Evolutionary conservation across 2,329 filamentous ascomycete genomes (phyloP), one percentile per base, ranked within the genome.

Genomic region (Phyllosticta capitalensis): DNA sequence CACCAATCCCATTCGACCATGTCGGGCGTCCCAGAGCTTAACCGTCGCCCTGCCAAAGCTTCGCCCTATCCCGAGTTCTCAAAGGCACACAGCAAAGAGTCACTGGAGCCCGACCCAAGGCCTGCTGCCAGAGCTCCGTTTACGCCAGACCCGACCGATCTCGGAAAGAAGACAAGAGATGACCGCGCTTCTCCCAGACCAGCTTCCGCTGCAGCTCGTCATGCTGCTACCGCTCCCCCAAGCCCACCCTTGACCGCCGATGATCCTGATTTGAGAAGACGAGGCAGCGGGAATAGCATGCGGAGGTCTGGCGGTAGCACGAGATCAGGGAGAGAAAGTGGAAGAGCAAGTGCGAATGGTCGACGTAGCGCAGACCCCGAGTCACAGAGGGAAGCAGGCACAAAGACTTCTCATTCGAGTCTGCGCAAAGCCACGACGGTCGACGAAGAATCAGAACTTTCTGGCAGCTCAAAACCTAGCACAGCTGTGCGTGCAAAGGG

Each of bases 51-150:
- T 14, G 68, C 67, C 14, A 67, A 67, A 60, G 65, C 66, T 63
- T 73, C 72, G 30, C 65, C 66, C 20, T 95, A 96, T 70, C 90
- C 91, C 1, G 81, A 81, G 10, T 90, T 95, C 73, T 94, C 89
- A 75, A 96, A 95, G 75, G 88, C 88, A 12, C 90, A 95, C 72
- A 95, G 90, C 78, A 94, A 91, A 73, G 92, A 96, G 75, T 83
- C 85, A 52, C 83, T 96, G 58, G 80, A 83, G 64, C 86, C 83
- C 68, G 75, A 76, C 38, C 71, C 69, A 56, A 63, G 68, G 22
- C 70, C 65, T 55, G 64, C 68, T 61, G 60, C 66, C 61, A 58
- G 54, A 12, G 22, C 52, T n/a, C 52, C 67, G 63, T 67, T 73
- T 67, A 66, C 71, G 5, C 75, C 76, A 12, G 74, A 77, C 49